Evolutionary conservation across 148 eudicot genomes (phyloP).

Genomic region (Camellia japonica): DNA sequence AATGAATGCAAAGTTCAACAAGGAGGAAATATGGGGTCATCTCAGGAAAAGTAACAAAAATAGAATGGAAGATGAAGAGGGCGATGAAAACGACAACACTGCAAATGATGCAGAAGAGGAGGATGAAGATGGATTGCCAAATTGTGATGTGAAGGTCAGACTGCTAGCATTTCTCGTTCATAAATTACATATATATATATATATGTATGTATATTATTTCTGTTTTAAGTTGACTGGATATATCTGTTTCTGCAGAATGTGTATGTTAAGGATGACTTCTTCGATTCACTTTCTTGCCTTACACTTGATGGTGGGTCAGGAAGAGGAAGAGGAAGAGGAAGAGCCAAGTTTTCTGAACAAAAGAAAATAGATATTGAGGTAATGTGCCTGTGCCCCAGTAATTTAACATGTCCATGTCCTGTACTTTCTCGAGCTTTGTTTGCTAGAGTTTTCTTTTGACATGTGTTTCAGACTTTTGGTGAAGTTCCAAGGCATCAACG

Average conservation of each 20-base stretch:
- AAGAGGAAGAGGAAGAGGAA: conserved; percentile 22
- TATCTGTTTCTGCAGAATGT: conserved; percentile 42
- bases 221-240: too few relatives aligned
- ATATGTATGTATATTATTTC: neutral
- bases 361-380: conserved; percentile 64
- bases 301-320: conserved; percentile 34
- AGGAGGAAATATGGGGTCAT: conserved; percentile 72
- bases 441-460: neutral
- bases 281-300: conserved; percentile 61
- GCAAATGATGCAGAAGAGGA: conserved; percentile 19
- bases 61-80: conserved; percentile 21
- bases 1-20: conserved; percentile 71
- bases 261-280: conserved; percentile 70
- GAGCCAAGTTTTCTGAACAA: conserved; percentile 53
- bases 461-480: conserved; percentile 56
- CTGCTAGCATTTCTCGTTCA: neutral
- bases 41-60: conserved; percentile 46
- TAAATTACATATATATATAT: neutral
- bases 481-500: conserved; percentile 41
- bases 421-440: conserved; percentile 7
- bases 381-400: neutral
- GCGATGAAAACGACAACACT: conserved; percentile 1
- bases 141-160: conserved; percentile 32
- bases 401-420: neutral
- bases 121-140: conserved; percentile 27